These are phyloP conservation scores for Xylaria sp. DNA, from an alignment of 2,329 filamentous ascomycete genomes.

Conservation along the genomic window DNA sequence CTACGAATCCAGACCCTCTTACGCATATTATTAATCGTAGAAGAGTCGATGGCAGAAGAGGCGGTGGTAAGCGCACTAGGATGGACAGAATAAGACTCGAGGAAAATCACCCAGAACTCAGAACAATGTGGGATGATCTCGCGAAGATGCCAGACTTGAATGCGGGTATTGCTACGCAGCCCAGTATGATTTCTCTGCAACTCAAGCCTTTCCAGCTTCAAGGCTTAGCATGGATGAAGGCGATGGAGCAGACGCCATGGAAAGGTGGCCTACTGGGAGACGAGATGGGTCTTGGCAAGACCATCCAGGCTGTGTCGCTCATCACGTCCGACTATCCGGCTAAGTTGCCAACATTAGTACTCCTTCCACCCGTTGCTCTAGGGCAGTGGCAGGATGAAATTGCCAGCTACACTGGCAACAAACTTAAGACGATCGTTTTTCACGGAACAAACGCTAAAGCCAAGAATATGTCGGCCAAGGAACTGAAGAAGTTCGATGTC, in stretches of 20 bases:
- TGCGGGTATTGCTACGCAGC: constrained; percentile 72
- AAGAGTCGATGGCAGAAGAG: background rate
- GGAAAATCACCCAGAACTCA: constrained; percentile 78
- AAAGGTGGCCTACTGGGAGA: constrained; percentile 92
- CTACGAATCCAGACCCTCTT: background rate
- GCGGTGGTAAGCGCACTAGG: constrained; percentile 42
- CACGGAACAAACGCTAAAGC: constrained; percentile 87
- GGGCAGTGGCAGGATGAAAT: constrained; percentile 96
- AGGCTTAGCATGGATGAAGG: constrained; percentile 92
- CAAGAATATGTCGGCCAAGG: constrained; percentile 78
- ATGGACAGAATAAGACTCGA: constrained; percentile 75
- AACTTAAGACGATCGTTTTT: constrained; percentile 88
- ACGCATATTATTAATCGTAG: background rate
- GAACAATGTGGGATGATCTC: constrained; percentile 85
- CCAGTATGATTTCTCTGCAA: constrained; percentile 78
- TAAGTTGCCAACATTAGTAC: constrained; percentile 82
- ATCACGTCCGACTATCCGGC: constrained; percentile 98
- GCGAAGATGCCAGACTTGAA: constrained; percentile 74
- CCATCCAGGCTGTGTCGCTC: constrained; percentile 95
- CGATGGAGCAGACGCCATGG: constrained; percentile 86
- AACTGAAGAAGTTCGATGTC: constrained; percentile 86
- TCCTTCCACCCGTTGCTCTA: constrained; percentile 90
- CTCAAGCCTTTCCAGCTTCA: constrained; percentile 95
- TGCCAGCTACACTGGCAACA: constrained; percentile 82
- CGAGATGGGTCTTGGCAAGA: constrained; percentile 99